phyloP scores from a whole-genome alignment of 768 basidiomycete species.

The Boletus subparvulus region DNA sequence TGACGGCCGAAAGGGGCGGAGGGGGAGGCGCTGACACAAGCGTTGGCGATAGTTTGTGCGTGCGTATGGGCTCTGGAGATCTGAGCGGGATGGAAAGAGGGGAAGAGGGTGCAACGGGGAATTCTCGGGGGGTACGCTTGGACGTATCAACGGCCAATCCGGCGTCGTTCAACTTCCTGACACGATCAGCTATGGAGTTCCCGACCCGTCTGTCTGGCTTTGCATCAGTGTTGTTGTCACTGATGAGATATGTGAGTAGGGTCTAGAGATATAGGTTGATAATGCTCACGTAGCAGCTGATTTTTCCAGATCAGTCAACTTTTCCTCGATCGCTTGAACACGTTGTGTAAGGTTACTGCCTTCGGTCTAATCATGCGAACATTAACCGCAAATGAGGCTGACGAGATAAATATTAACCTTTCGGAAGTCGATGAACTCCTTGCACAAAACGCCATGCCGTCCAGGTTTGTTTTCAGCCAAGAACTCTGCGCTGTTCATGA shows the following conservation, averaged over 20 bases:
- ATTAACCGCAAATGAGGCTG: conserved; percentile 11
- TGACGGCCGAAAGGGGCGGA: conserved; percentile 12
- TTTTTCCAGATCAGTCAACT: conserved; percentile 46
- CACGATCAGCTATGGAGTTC: conserved; percentile 78
- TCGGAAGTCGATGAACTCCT: conserved; percentile 64
- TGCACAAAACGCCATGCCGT: conserved; percentile 55
- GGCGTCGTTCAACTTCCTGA: conserved; percentile 69
- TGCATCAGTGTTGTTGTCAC: conserved; percentile 18
- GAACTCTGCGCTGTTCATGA: conserved; percentile 62
- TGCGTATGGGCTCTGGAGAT: conserved; percentile 33
- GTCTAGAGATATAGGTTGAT: conserved; percentile 7
- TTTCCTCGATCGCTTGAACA: conserved; percentile 46
- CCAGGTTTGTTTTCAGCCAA: conserved; percentile 46
- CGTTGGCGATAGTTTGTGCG: conserved; percentile 41
- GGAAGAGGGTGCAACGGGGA: conserved; percentile 38
- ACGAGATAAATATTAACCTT: conserved; percentile 45
- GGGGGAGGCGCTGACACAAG: conserved; percentile 31
- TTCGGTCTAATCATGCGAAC: conserved; percentile 34
- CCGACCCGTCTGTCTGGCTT: conserved; percentile 48
- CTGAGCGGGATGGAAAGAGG: conserved; percentile 24
- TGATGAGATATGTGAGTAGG: conserved; percentile 14
- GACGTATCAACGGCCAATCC: conserved; percentile 61
- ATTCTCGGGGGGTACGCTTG: conserved; percentile 60
- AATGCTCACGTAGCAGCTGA: conserved; percentile 30
- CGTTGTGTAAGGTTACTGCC: conserved; percentile 39